phyloP scores from a whole-genome alignment of 2,329 filamentous ascomycete species.

The Phialophora tarda region DNA sequence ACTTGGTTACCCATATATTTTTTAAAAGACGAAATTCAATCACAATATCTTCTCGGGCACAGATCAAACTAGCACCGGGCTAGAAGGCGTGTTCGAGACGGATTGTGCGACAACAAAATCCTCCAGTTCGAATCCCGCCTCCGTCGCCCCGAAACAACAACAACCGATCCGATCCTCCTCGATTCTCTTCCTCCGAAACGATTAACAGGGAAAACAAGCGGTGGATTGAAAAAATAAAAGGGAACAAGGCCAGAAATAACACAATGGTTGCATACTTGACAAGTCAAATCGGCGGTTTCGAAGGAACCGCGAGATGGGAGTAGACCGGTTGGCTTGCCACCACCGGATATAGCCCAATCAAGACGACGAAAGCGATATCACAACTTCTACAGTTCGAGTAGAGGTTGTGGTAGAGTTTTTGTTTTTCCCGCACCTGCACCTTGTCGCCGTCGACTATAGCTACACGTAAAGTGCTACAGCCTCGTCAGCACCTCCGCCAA shows the following conservation, averaged over 20 bases:
- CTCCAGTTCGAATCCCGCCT: background rate
- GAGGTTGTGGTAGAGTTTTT: background rate
- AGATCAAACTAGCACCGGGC: background rate
- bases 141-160: background rate
- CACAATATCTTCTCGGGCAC: background rate
- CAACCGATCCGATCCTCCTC: background rate
- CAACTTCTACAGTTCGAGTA: background rate
- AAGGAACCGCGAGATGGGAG: background rate
- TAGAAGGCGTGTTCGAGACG: slow-evolving; percentile 1
- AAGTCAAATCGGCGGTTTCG: background rate
- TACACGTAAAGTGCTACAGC: background rate
- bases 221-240: background rate
- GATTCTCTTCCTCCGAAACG: background rate
- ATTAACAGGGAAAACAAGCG: background rate
- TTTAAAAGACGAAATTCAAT: background rate
- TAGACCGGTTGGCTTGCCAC: background rate
- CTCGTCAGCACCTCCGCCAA: background rate
- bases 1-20: background rate
- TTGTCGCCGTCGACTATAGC: background rate
- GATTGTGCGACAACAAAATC: background rate
- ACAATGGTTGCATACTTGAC: slow-evolving; percentile 1
- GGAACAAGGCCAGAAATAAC: background rate
- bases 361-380: background rate
- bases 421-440: background rate
- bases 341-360: background rate